Base-by-base conservation (phyloP, 441 rosid genomes). In the Jatropha multifida region DNA sequence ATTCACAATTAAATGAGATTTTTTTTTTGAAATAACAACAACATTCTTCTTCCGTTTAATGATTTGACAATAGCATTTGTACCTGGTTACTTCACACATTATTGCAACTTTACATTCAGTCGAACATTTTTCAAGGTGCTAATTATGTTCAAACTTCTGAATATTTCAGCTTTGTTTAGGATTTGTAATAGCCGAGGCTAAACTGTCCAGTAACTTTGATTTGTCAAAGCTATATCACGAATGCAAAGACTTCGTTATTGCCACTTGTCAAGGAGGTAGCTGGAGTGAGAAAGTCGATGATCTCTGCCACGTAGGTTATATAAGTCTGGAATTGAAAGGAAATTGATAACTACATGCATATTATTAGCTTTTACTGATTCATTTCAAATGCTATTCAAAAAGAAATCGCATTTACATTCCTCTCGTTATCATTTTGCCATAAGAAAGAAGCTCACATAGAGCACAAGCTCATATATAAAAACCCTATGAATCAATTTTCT, bases 231-330 rank as follows among this genome's bases (percentile, higher is more conserved):
- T 90, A 77, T 92, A 87, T 83, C 76, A 78, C 7, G 95, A 93
- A 74, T 92, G 98, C 90, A 96, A 93, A 86, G 97, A 93, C 80
- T 93, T 84, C 44, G 80, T 90, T 64, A 75, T 89, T 38, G 81
- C 88, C 60, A 81, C 81, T 80, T 96, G 92, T 85, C 98, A 90
- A 80, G 89, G 88, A 76, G 77, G 82, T 7, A 41, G 77, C 73
- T 87, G 90, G 92, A 77, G 64, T 18, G 95, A 90, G 72, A 95
- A 90, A 83, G 76, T 90, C 59, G 95, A 93, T 74, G 94, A 92
- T 80, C 86, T 95, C 74, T 90, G 93, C 83, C 95, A 90, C 97
- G 98, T 95, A 82, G 66, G 79, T 68, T 75, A 60, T 60, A 27
- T 58, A 41, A 66, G 17, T 74, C 62, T 10, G 11, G 46, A 68